Conservation (phyloP, 345 rosid genomes). For the Citrus hindsii region DNA sequence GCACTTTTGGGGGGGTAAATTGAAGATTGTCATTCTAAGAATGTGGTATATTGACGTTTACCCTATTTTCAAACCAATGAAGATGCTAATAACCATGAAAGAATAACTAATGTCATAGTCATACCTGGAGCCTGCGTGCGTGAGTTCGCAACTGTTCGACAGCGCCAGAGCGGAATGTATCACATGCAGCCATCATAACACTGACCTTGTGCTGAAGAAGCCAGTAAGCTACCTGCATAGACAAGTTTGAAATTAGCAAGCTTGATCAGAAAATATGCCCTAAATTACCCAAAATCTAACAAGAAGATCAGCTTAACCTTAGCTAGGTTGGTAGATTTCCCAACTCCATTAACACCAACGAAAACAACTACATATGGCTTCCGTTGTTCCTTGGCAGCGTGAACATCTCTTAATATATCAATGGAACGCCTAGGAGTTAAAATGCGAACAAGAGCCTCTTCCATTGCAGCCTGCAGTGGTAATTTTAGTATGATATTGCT, state of each 20-base stretch:
- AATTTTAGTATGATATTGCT: not conserved
- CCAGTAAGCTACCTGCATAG: slow-evolving; percentile 89
- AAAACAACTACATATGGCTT: slow-evolving; percentile 95
- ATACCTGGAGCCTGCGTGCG: slow-evolving; percentile 96
- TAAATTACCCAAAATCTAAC: not conserved
- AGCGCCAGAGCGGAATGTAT: slow-evolving; percentile 98
- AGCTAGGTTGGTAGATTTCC: slow-evolving; percentile 95
- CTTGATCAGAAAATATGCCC: slow-evolving; percentile 2
- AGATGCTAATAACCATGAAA: not conserved
- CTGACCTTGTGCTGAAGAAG: slow-evolving; percentile 86
- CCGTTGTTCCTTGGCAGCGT: slow-evolving; percentile 86
- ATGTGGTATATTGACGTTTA: too few relatives aligned
- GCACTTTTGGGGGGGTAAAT: not conserved
- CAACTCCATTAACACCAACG: slow-evolving; percentile 98
- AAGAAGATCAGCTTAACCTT: slow-evolving; percentile 41
- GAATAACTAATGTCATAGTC: slow-evolving; percentile 15
- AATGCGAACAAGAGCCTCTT: slow-evolving; percentile 93
- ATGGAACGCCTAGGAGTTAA: slow-evolving; percentile 96
- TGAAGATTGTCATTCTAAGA: too few relatives aligned
- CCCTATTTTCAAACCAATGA: not conserved
- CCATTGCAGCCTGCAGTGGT: slow-evolving; percentile 81
- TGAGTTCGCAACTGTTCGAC: slow-evolving; percentile 97
- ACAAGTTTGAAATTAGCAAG: slow-evolving; percentile 2
- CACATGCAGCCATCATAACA: slow-evolving; percentile 99
- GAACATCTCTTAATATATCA: slow-evolving; percentile 92